phyloP scores from a whole-genome alignment of 345 rosid genomes.

The Arabidopsis suecica region DNA sequence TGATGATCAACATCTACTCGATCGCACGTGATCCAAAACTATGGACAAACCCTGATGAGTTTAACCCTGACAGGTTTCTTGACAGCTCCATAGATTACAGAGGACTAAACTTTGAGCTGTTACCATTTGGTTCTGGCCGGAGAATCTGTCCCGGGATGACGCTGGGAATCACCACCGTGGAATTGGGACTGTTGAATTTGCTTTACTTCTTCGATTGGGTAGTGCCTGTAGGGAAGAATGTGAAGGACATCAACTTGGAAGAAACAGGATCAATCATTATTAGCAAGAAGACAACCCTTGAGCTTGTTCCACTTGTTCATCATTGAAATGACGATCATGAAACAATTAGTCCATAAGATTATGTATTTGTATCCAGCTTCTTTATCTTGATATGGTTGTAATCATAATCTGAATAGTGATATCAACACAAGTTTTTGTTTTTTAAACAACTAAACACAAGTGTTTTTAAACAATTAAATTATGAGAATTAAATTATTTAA shows the following conservation, averaged over 20 bases:
- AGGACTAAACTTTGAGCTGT: slow-evolving; percentile 52
- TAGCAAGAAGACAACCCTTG: slow-evolving; percentile 37
- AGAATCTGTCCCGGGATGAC: slow-evolving; percentile 37
- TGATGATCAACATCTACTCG: slow-evolving; percentile 54
- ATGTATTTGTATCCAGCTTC: not conserved
- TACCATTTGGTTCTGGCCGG: slow-evolving; percentile 57
- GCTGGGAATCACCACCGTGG: slow-evolving; percentile 27
- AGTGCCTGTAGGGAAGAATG: slow-evolving; percentile 29
- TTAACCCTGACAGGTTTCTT: slow-evolving; percentile 55
- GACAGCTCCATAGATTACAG: slow-evolving; percentile 47
- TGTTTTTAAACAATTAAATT: not conserved
- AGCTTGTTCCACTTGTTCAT: slow-evolving; percentile 40
- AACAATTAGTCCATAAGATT: not conserved
- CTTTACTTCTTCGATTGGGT: slow-evolving; percentile 43
- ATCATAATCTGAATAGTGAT: not conserved
- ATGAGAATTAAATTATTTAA: not conserved
- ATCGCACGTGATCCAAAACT: slow-evolving; percentile 53
- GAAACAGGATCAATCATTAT: slow-evolving; percentile 24
- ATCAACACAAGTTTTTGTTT: not conserved
- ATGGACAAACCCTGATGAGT: slow-evolving; percentile 52
- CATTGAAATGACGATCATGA: not conserved
- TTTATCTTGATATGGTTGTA: not conserved
- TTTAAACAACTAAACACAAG: not conserved
- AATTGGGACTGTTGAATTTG: slow-evolving; percentile 30
- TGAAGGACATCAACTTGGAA: slow-evolving; percentile 38